Evolutionary conservation across 768 basidiomycete species (phyloP).

Genomic region (Rhizopogon vinicolor): DNA sequence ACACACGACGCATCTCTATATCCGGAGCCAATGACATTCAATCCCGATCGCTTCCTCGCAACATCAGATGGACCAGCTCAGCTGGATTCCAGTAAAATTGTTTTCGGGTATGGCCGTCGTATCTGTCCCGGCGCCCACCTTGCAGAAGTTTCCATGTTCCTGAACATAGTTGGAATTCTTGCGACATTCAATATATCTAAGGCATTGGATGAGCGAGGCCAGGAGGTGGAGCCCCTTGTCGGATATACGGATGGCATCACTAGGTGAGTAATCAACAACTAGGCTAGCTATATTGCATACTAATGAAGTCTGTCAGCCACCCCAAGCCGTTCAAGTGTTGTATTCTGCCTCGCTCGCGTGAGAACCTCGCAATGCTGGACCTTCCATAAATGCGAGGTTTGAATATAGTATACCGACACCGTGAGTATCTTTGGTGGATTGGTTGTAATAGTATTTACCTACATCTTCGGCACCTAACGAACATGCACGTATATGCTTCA

Average conservation of each 20-base stretch:
- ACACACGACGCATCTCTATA: constrained; percentile 13
- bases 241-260: constrained; percentile 28
- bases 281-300: background rate
- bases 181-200: constrained; percentile 32
- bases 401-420: no score
- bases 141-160: constrained; percentile 30
- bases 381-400: background rate
- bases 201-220: no score
- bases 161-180: constrained; percentile 32
- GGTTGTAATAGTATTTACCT: no score
- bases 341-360: background rate
- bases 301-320: background rate
- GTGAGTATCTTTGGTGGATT: no score
- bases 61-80: constrained; percentile 6
- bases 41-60: constrained; percentile 17
- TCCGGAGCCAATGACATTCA: constrained; percentile 16
- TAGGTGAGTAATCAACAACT: constrained; percentile 14
- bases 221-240: no score
- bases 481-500: constrained; percentile 2
- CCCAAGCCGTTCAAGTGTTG: constrained; percentile 2
- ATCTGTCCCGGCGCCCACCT: constrained; percentile 20
- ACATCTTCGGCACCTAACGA: no score
- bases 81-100: constrained; percentile 6
- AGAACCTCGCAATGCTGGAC: background rate
- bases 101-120: constrained; percentile 14